Conservation (phyloP, 768 basidiomycete species). For the Boletus reticuloceps region DNA sequence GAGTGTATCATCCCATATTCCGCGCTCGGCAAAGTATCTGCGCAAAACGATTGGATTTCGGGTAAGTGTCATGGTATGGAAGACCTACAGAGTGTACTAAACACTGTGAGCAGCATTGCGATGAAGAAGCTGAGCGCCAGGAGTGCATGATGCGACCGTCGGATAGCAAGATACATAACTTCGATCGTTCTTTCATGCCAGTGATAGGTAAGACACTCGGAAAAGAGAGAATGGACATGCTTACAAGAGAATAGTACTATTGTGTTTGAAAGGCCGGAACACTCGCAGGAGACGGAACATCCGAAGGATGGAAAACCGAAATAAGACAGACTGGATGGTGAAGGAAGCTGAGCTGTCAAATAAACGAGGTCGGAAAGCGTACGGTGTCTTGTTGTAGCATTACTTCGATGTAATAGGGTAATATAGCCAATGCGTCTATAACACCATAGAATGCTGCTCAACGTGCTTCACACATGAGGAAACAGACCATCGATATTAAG, state of each 20-base stretch:
- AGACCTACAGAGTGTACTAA: constrained; percentile 78
- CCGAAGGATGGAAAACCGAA: constrained; percentile 87
- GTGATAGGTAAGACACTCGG: not conserved
- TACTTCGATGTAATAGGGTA: constrained; percentile 89
- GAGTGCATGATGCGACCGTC: constrained; percentile 82
- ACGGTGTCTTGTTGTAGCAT: constrained; percentile 84
- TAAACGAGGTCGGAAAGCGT: constrained; percentile 23
- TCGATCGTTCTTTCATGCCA: constrained; percentile 64
- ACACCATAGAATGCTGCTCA: constrained; percentile 75
- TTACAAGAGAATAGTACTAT: constrained; percentile 76
- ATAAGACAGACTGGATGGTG: constrained; percentile 64
- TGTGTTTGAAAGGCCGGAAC: constrained; percentile 86
- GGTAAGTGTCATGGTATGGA: not conserved
- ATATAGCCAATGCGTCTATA: constrained; percentile 79
- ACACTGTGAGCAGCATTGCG: constrained; percentile 80
- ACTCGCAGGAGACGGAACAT: constrained; percentile 88
- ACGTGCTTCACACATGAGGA: not conserved
- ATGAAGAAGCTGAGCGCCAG: constrained; percentile 89
- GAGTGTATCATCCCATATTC: constrained; percentile 81
- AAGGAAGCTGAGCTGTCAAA: not conserved
- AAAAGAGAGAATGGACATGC: constrained; percentile 27
- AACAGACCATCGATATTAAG: not conserved
- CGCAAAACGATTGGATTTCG: not conserved
- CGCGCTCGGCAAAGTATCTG: constrained; percentile 88
- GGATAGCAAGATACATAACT: constrained; percentile 89